Conservation (phyloP, 352 stramenopile genomes). For the Globisporangium echinulatum region DNA sequence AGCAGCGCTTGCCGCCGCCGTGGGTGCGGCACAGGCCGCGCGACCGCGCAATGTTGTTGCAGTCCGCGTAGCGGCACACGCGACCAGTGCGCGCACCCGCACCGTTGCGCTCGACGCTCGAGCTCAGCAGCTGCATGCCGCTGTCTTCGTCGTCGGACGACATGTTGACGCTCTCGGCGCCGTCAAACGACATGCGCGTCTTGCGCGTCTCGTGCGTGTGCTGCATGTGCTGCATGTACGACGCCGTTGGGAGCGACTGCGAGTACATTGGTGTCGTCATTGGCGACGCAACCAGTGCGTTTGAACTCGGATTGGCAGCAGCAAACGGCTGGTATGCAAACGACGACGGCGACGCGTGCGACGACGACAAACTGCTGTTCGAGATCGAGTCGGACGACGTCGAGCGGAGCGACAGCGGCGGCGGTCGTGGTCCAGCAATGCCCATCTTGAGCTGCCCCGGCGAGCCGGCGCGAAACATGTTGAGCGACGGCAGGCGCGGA, state of each 20-base stretch:
- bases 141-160: constrained; percentile 69
- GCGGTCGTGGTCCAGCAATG: constrained; percentile 41
- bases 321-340: constrained; percentile 38
- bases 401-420: constrained; percentile 50
- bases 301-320: background rate
- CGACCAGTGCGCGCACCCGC: constrained; percentile 44
- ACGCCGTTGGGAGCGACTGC: constrained; percentile 59
- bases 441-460: constrained; percentile 57
- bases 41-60: constrained; percentile 82
- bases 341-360: constrained; percentile 18
- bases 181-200: constrained; percentile 63
- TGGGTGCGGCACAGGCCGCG: constrained; percentile 71
- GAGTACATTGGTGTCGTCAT: constrained; percentile 43
- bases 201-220: constrained; percentile 21
- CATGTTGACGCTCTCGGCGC: constrained; percentile 45
- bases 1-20: constrained; percentile 74
- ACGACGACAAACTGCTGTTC: constrained; percentile 22
- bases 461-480: constrained; percentile 60
- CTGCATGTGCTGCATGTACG: constrained; percentile 31
- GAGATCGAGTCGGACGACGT: constrained; percentile 50
- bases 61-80: constrained; percentile 76
- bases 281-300: constrained; percentile 19
- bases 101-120: constrained; percentile 41
- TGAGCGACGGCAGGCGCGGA: constrained; percentile 60
- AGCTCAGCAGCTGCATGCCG: constrained; percentile 65